Evolutionary conservation across 73 alveolate species (phyloP).

Genomic region (Paramecium sexaurelia): DNA sequence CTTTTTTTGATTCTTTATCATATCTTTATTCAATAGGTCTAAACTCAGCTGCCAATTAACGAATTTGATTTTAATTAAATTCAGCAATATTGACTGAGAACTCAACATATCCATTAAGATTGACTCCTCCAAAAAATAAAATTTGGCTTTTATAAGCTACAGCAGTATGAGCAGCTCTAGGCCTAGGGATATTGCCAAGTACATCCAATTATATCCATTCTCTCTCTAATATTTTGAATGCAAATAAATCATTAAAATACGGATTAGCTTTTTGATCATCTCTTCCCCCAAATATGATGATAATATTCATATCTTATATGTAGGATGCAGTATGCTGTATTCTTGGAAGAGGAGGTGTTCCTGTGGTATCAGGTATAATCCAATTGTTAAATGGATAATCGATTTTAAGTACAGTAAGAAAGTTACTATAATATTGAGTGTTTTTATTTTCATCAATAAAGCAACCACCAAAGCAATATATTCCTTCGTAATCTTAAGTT

Average conservation of each 20-base stretch:
- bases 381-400: not conserved
- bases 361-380: slow-evolving; percentile 2
- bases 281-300: slow-evolving; percentile 27
- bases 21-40: not conserved
- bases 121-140: not conserved
- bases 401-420: not conserved
- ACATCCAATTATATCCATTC: slow-evolving; percentile 1
- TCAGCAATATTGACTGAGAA: not conserved
- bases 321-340: slow-evolving; percentile 4
- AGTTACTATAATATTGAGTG: not conserved
- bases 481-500: slow-evolving; percentile 13
- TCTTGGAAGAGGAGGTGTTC: not conserved
- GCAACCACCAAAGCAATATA: slow-evolving; percentile 47
- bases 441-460: not conserved
- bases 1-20: not conserved
- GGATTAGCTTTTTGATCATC: slow-evolving; percentile 14
- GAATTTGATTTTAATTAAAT: not conserved
- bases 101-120: not conserved
- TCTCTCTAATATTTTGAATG: not conserved
- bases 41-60: not conserved
- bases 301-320: not conserved
- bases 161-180: slow-evolving; percentile 9
- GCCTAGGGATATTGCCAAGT: not conserved
- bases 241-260: slow-evolving; percentile 19
- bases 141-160: not conserved